These are phyloP conservation scores for Xerocomus nothofagi DNA, from an alignment of 1,284 basidiomycete species.

Conservation along the genomic window DNA sequence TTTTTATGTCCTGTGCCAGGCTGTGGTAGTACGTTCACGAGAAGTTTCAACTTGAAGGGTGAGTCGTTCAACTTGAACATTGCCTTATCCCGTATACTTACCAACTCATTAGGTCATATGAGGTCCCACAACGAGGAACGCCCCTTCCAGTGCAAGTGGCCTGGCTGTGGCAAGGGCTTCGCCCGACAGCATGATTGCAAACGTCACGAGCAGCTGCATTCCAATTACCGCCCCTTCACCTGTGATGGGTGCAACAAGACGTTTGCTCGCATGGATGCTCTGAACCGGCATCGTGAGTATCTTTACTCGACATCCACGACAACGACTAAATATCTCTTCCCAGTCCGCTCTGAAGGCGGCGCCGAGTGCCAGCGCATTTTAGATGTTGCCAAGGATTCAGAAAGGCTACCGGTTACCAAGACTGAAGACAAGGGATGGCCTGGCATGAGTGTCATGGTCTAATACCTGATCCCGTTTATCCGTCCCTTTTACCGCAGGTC, in stretches of 20 bases:
- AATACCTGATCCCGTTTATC: constrained; percentile 12
- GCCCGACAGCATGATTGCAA: constrained; percentile 86
- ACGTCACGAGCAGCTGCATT: constrained; percentile 77
- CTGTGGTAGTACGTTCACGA: constrained; percentile 81
- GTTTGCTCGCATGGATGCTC: constrained; percentile 77
- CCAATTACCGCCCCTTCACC: constrained; percentile 72
- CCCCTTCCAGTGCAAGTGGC: constrained; percentile 83
- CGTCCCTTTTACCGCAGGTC: constrained; percentile 13
- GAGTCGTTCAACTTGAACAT: constrained; percentile 24
- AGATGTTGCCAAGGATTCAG: constrained; percentile 32
- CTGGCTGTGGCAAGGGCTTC: constrained; percentile 81
- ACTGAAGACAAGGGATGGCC: constrained; percentile 30
- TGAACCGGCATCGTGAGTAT: constrained; percentile 72
- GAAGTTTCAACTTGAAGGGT: constrained; percentile 82
- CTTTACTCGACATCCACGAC: background rate
- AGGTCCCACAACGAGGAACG: constrained; percentile 84
- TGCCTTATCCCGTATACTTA: constrained; percentile 18
- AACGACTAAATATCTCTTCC: background rate
- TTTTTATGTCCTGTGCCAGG: constrained; percentile 74
- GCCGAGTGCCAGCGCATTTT: constrained; percentile 49
- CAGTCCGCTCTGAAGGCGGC: constrained; percentile 58
- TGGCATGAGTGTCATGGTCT: constrained; percentile 31
- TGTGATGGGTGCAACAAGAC: constrained; percentile 78
- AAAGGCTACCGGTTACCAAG: constrained; percentile 22
- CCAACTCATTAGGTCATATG: constrained; percentile 57